Evolutionary conservation across 2,329 filamentous ascomycete species (phyloP).

Genomic region (Aspergillus novoparasiticus): DNA sequence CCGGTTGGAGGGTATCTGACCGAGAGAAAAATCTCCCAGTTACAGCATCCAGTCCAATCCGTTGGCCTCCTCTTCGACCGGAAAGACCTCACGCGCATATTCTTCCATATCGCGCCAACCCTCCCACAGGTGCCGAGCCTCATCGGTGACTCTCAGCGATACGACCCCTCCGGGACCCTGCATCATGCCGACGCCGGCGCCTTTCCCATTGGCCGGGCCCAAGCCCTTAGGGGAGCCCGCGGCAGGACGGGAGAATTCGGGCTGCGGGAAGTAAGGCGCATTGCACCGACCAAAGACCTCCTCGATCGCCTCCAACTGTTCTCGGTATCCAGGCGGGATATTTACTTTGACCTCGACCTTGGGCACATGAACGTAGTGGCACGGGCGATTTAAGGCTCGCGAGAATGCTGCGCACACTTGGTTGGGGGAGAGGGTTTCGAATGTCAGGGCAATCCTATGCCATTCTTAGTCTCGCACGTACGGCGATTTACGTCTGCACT

Average conservation of each 20-base stretch:
- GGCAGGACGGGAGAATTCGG: conserved; percentile 52
- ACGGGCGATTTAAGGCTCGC: conserved; percentile 73
- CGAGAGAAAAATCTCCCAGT: conserved; percentile 20
- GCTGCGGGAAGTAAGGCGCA: conserved; percentile 65
- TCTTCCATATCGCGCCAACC: conserved; percentile 89
- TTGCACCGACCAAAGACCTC: conserved; percentile 60
- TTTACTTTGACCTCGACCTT: conserved; percentile 79
- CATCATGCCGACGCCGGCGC: conserved; percentile 50
- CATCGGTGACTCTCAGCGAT: conserved; percentile 70
- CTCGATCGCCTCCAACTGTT: conserved; percentile 73
- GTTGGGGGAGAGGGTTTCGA: conserved; percentile 80
- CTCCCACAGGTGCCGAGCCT: conserved; percentile 85
- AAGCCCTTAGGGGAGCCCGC: conserved; percentile 42
- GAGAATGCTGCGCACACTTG: conserved; percentile 83
- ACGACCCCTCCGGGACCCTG: conserved; percentile 55
- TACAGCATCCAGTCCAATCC: conserved; percentile 85
- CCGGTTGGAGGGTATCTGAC: conserved; percentile 11
- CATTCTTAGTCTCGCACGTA: conserved; percentile 14
- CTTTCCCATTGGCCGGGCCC: conserved; percentile 41
- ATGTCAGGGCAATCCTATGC: conserved; percentile 79
- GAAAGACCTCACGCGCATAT: conserved; percentile 92
- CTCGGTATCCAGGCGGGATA: conserved; percentile 83
- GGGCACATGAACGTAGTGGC: conserved; percentile 74
- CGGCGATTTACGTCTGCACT: neutral
- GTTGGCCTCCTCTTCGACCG: conserved; percentile 91